phyloP scores from a whole-genome alignment of 164 flowering plant genomes.

The Santalum album region DNA sequence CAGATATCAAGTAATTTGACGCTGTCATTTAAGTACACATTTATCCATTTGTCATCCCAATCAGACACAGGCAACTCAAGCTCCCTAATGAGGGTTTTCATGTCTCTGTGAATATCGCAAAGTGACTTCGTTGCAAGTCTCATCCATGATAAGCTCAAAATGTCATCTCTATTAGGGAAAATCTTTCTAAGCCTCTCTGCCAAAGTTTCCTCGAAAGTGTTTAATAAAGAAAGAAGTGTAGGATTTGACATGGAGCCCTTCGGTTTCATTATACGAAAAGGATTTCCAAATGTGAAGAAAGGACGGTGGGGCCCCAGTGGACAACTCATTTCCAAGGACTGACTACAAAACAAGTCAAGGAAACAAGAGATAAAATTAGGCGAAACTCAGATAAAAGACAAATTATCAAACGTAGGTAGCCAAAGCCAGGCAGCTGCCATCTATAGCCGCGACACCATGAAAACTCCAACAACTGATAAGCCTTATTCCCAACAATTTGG shows the following conservation, averaged over 20 bases:
- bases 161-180: constrained; percentile 36
- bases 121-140: constrained; percentile 55
- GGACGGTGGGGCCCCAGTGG: constrained; percentile 68
- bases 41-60: constrained; percentile 95
- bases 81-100: constrained; percentile 59
- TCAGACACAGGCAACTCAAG: constrained; percentile 72
- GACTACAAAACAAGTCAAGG: constrained; percentile 13
- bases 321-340: constrained; percentile 48
- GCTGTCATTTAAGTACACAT: constrained; percentile 75
- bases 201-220: constrained; percentile 54
- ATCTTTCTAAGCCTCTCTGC: constrained; percentile 51
- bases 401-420: too few species aligned
- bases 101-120: constrained; percentile 58
- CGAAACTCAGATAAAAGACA: not conserved
- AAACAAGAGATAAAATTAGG: not conserved
- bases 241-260: constrained; percentile 56
- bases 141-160: constrained; percentile 81
- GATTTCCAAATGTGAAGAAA: constrained; percentile 70
- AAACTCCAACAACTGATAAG: too few species aligned
- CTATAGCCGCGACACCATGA: too few species aligned
- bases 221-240: constrained; percentile 31
- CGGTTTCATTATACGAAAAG: constrained; percentile 60
- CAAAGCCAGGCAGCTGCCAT: too few species aligned
- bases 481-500: too few species aligned
- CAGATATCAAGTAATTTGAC: constrained; percentile 80